Evolutionary conservation across 2,329 filamentous ascomycete species (phyloP), one percentile per base, ranked within the genome.

Genomic region (Exophiala aquamarina): DNA sequence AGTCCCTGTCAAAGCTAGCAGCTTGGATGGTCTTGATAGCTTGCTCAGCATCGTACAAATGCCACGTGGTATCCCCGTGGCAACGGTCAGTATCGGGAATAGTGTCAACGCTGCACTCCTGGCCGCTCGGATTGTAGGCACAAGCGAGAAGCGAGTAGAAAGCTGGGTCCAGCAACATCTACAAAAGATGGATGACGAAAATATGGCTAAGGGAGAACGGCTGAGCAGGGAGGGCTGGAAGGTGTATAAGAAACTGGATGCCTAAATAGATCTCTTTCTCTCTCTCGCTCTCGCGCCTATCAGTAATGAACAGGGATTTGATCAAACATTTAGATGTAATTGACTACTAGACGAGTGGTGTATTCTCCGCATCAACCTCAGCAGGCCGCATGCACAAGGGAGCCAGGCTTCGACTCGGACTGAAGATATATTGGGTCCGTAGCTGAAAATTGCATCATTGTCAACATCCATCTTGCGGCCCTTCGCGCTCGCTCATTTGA

Each of bases 11-110:
- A 84, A 82, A 67, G 84, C 81, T 1, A 84, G 80, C 2, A 77
- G 80, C 31, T 66, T 87, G 3, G 84, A 86, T 60, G 84, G 84
- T 4, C 66, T 81, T 56, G 84, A 87, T 61, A 81, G 76, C 42
- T 68, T 87, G 40, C 64, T 82, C 20, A 82, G 77, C 54, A 87
- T 87, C 55, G 82, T 86, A 3, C 83, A 87, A 61, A 87, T 88
- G 84, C 84, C 84, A 7, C 71, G 82, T 36, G 84, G 84, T 3
- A 75, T 82, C 32, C 84, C 84, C 2, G 80, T 82, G 2, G 84
- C 84, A 2, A 87, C 84, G 0, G 83, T 88, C 1, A 84, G 78
- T 9, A 87, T 88, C 63, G 85, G 86, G 62, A 87, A 87, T 66
- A 82, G 81, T 3, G 84, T 82, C 26, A 88, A 88, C 59, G 85